A percentile compares a stretch with the other conserved stretches of the same genome.
These are phyloP conservation scores for Cladochytrium replicatum DNA, from an alignment of 192 early-diverging fungal species.

Conservation along the genomic window DNA sequence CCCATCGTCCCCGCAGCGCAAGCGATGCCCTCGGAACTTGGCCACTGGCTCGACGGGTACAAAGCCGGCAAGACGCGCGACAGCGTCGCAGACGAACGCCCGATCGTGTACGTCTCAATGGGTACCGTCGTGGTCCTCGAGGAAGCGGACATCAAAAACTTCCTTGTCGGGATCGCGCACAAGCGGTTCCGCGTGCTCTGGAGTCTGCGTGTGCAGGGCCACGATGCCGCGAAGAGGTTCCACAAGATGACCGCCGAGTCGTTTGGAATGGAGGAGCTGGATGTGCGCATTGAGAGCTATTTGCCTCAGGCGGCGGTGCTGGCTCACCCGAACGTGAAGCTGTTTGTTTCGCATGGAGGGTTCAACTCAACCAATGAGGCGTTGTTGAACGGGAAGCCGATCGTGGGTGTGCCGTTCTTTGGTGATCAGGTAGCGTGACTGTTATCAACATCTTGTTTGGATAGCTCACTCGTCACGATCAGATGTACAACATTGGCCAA, in stretches of 20 bases:
- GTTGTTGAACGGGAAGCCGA: not conserved
- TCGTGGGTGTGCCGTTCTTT: not conserved
- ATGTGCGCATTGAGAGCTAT: not conserved
- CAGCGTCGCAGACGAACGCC: not conserved
- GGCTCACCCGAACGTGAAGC: not conserved
- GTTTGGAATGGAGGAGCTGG: not conserved
- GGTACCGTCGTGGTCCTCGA: no score
- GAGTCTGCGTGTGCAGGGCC: not conserved
- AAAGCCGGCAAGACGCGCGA: not conserved
- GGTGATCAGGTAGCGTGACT: not conserved
- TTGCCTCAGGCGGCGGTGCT: not conserved
- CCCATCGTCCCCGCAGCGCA: not conserved
- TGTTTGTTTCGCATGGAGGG: not conserved
- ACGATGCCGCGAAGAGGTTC: not conserved
- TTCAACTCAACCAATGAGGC: not conserved
- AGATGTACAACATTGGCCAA: no score
- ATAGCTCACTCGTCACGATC: no score
- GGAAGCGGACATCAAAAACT: no score
- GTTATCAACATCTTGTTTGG: no score
- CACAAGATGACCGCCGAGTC: not conserved
- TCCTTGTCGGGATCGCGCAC: no score
- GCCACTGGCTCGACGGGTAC: not conserved
- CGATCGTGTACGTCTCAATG: not conserved
- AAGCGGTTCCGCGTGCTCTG: not conserved
- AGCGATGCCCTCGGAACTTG: not conserved